phyloP scores from a whole-genome alignment of 345 rosid species.

The Erodium maritimum region DNA sequence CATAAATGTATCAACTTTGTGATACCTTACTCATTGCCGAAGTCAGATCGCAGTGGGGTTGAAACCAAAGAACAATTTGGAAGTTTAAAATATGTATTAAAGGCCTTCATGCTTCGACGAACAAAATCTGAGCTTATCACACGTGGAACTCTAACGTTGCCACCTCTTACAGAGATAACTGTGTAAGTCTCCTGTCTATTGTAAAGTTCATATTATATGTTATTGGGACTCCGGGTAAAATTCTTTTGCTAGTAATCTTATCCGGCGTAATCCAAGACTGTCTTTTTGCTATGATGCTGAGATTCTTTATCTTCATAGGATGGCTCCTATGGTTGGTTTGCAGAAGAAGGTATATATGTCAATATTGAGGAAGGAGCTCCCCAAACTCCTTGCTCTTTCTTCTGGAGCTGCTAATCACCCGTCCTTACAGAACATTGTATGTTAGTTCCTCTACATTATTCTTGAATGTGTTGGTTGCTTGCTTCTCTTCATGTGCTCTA shows the following conservation, averaged over 20 bases:
- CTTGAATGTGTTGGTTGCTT: not conserved
- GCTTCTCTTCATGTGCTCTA: not conserved
- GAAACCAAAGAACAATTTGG: constrained; percentile 32
- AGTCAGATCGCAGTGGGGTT: constrained; percentile 29
- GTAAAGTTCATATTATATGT: not conserved
- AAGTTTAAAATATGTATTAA: constrained; percentile 42
- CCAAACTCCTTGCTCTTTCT: constrained; percentile 60
- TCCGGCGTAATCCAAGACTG: not conserved
- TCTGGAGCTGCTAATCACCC: constrained; percentile 50
- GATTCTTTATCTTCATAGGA: constrained; percentile 31
- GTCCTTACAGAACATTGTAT: constrained; percentile 74
- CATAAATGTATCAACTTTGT: not conserved
- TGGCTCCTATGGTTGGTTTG: constrained; percentile 62
- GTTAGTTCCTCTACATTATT: constrained; percentile 11
- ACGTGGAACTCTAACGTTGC: constrained; percentile 59
- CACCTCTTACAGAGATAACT: constrained; percentile 76
- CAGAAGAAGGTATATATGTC: constrained; percentile 73
- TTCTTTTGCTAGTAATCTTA: not conserved
- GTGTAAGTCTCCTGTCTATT: constrained; percentile 35
- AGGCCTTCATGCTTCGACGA: constrained; percentile 82
- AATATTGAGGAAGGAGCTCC: constrained; percentile 81
- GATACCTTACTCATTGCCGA: not conserved
- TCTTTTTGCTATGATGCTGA: not conserved
- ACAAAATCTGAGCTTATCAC: constrained; percentile 65
- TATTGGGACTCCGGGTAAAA: not conserved